These are phyloP conservation scores for Solanum pennellii DNA, from an alignment of 257 asterid species.

Conservation along the genomic window DNA sequence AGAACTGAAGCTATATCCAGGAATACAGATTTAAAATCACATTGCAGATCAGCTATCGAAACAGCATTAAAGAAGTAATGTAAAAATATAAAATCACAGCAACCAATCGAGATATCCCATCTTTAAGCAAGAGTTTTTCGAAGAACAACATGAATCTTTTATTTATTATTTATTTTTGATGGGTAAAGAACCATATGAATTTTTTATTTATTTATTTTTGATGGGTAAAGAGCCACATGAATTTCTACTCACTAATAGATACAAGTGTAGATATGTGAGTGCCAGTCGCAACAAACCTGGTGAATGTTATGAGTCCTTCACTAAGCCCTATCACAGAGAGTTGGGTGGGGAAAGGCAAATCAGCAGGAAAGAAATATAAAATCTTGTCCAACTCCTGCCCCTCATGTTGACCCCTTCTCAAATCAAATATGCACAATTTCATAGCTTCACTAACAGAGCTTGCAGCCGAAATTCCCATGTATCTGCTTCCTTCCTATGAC, in stretches of 20 bases:
- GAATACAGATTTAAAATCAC: neutral
- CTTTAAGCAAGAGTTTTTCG: neutral
- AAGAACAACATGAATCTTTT: neutral
- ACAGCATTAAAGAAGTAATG: neutral
- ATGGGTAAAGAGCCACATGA: neutral
- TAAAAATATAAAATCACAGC: neutral
- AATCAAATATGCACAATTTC: slow-evolving; percentile 82
- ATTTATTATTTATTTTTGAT: neutral
- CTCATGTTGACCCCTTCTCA: slow-evolving; percentile 94
- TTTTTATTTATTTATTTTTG: too few species aligned
- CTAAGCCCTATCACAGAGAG: slow-evolving; percentile 92
- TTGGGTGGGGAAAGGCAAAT: slow-evolving; percentile 60
- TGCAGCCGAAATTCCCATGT: slow-evolving; percentile 62
- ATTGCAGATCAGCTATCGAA: neutral
- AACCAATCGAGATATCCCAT: neutral
- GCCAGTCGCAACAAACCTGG: slow-evolving; percentile 38
- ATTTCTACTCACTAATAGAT: neutral
- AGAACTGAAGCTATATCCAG: neutral
- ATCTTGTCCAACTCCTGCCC: slow-evolving; percentile 97
- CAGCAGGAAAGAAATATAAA: slow-evolving; percentile 80
- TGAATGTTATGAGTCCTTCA: slow-evolving; percentile 83
- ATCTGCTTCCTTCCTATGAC: neutral
- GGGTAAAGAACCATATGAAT: neutral
- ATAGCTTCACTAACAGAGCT: slow-evolving; percentile 40
- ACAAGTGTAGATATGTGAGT: neutral